Evolutionary conservation across 371 early-diverging fungal species (phyloP), one percentile per base, ranked within the genome.

Genomic region (Choanephora cucurbitarum): DNA sequence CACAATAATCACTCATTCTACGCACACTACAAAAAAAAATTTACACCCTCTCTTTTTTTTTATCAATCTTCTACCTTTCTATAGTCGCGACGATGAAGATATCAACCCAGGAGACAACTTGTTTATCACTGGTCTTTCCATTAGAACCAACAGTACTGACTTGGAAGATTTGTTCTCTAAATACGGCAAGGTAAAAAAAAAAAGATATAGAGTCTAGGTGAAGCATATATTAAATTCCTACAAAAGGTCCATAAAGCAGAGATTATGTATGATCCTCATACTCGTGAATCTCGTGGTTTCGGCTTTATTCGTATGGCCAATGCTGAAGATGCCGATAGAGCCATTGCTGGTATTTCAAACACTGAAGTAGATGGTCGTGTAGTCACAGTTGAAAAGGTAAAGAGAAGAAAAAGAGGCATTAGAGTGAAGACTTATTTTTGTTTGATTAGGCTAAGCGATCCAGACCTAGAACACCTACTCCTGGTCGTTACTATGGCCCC

Each of bases 401-500:
- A n/a, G n/a, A n/a, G n/a, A n/a, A n/a, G n/a, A n/a, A n/a, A n/a
- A n/a, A n/a, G n/a, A n/a, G n/a, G n/a, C n/a, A 55, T 32, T 2
- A 43, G 24, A 47, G n/a, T 37, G 5, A 44, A 9, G 6, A 23
- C n/a, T n/a, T n/a, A n/a, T 2, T 37, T 37, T 37, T 37, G 3
- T 13, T 37, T 37, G 4, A 3, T 37, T 41, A 70, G 82, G 92
- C 94, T 15, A 85, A 82, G 59, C 79, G 94, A 44, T 77, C 82
- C 22, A 72, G 86, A 49, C 87, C 92, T 18, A 79, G 94, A 57
- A 86, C 91, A 33, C 94, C 94, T 19, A 93, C 94, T 47, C 94
- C 94, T 52, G 94, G 94, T 44, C 86, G 84, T 44, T 93, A 93
- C 77, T 81, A 83, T 71, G 94, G 94, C 8, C 89, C 89, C n/a